Evolutionary conservation across 2,329 filamentous ascomycete species (phyloP).

Genomic region (Aspergillus quadrilineatus): DNA sequence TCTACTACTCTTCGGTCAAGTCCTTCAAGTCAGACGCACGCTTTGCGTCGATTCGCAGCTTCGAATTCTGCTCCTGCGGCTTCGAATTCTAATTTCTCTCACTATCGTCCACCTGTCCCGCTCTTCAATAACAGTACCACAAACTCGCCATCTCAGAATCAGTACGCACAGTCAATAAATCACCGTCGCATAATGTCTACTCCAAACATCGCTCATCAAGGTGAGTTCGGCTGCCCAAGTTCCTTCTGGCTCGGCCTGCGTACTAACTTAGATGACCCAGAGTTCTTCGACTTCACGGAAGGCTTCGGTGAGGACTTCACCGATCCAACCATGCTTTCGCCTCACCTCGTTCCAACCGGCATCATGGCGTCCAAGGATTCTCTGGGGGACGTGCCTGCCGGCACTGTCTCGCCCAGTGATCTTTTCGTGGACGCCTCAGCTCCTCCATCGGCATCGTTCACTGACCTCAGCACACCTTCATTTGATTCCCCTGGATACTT

Average conservation of each 20-base stretch:
- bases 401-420: slow-evolving; percentile 82
- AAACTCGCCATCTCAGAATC: slow-evolving; percentile 30
- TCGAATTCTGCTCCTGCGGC: slow-evolving; percentile 31
- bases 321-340: slow-evolving; percentile 28
- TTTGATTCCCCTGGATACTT: slow-evolving; percentile 71
- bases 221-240: slow-evolving; percentile 21
- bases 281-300: slow-evolving; percentile 31
- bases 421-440: slow-evolving; percentile 72
- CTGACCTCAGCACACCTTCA: slow-evolving; percentile 79
- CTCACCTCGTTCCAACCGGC: slow-evolving; percentile 23
- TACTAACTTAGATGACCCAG: slow-evolving; percentile 22
- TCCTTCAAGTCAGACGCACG: slow-evolving; percentile 34
- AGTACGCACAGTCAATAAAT: slow-evolving; percentile 24
- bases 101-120: slow-evolving; percentile 42
- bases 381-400: slow-evolving; percentile 36
- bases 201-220: slow-evolving; percentile 36
- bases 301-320: slow-evolving; percentile 25
- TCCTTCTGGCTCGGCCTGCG: slow-evolving; percentile 6
- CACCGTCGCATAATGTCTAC: slow-evolving; percentile 43
- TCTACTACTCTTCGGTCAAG: slow-evolving; percentile 40
- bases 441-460: slow-evolving; percentile 78
- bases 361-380: slow-evolving; percentile 51
- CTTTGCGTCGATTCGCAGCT: slow-evolving; percentile 36
- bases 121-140: slow-evolving; percentile 36
- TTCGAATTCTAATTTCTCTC: slow-evolving; percentile 36